Evolutionary conservation across 352 stramenopile genomes (phyloP).

Genomic region (Elongisporangium anandrum): DNA sequence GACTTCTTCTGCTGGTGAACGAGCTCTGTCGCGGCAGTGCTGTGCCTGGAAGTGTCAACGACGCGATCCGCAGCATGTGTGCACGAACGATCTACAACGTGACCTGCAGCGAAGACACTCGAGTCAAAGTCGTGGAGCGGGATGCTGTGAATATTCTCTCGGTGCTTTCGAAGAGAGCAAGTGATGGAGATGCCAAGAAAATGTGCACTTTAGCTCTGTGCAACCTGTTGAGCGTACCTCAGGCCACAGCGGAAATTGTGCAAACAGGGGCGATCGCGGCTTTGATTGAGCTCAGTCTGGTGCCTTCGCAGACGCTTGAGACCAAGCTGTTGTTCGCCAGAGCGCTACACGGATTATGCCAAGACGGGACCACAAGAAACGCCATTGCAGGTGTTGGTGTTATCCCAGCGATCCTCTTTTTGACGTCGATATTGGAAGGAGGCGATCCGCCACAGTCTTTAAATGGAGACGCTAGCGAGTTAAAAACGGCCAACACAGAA

Average conservation of each 20-base stretch:
- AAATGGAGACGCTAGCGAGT: not conserved
- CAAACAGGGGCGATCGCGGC: conserved; percentile 57
- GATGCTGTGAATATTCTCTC: conserved; percentile 57
- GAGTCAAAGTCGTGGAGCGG: conserved; percentile 62
- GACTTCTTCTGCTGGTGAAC: conserved; percentile 54
- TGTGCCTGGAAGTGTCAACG: conserved; percentile 8
- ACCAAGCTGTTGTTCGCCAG: conserved; percentile 60
- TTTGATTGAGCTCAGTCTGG: conserved; percentile 60
- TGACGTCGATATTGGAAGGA: conserved; percentile 25
- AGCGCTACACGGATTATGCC: conserved; percentile 62
- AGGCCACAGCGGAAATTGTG: conserved; percentile 66
- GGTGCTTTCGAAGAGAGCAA: conserved; percentile 29
- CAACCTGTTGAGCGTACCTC: conserved; percentile 72
- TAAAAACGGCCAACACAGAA: not conserved
- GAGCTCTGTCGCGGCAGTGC: conserved; percentile 27
- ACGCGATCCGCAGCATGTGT: conserved; percentile 37
- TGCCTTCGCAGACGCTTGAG: conserved; percentile 32
- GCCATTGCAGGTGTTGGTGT: conserved; percentile 48
- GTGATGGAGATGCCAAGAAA: conserved; percentile 44
- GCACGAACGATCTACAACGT: conserved; percentile 67
- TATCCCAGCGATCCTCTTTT: conserved; percentile 49
- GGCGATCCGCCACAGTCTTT: not conserved
- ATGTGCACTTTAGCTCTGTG: conserved; percentile 78
- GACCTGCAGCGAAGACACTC: conserved; percentile 60
- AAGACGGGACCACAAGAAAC: conserved; percentile 37